Percentiles rank a stretch among this genome's conserved stretches.
Evolutionary conservation across 129 eudicot genomes (phyloP).

Genomic region (Erigeron canadensis): DNA sequence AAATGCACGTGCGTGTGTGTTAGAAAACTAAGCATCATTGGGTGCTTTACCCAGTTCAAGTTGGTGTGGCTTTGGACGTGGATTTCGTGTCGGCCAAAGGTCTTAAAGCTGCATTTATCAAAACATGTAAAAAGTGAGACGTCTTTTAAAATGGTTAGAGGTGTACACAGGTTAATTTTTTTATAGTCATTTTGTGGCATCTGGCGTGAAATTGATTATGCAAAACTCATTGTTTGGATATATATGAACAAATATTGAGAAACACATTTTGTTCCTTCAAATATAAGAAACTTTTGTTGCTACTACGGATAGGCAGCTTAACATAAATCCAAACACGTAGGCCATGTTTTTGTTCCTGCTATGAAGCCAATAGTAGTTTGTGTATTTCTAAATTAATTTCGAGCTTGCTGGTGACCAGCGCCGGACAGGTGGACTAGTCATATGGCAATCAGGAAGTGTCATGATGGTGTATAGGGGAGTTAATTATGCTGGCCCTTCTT

Average conservation of each 20-base stretch:
- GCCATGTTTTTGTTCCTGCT: not conserved
- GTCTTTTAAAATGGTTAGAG: too few species aligned
- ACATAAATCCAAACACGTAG: not conserved
- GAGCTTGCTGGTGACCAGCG: constrained; percentile 61
- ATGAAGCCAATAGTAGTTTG: not conserved
- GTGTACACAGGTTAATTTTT: too few species aligned
- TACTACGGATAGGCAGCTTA: not conserved
- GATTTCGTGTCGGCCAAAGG: too few species aligned
- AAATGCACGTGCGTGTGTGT: too few species aligned
- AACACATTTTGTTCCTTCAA: too few species aligned
- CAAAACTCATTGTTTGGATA: not conserved
- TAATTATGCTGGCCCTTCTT: constrained; percentile 73
- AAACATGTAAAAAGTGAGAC: too few species aligned
- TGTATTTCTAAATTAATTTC: constrained; percentile 20
- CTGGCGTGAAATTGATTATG: not conserved
- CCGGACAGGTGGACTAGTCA: constrained; percentile 88
- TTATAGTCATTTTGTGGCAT: too few species aligned
- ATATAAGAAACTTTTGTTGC: too few species aligned
- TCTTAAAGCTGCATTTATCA: too few species aligned
- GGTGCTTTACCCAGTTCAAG: too few species aligned
- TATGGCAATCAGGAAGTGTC: constrained; percentile 98
- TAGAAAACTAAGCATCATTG: too few species aligned
- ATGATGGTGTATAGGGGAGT: constrained; percentile 93
- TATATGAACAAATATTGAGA: not conserved
- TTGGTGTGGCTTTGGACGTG: too few species aligned